phyloP scores from a whole-genome alignment of 306 rosid species.

The Pyrus betulifolia region DNA sequence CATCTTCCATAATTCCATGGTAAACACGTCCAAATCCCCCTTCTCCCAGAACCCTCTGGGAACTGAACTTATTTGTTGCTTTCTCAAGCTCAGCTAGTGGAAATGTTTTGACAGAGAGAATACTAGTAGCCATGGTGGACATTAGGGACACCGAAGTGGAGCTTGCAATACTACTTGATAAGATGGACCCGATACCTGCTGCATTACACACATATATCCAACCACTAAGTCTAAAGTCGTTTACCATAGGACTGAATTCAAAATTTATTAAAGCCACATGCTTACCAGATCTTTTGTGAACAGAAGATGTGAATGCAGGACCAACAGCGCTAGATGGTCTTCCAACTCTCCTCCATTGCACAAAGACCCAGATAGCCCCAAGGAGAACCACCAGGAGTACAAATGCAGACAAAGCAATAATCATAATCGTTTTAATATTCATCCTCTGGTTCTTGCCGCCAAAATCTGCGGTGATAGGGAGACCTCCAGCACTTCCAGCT shows the following conservation, averaged over 20 bases:
- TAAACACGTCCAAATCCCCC: constrained; percentile 98
- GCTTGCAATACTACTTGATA: constrained; percentile 73
- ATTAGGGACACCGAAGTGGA: constrained; percentile 66
- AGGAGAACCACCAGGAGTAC: constrained; percentile 54
- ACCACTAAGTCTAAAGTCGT: background rate
- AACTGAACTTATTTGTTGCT: constrained; percentile 74
- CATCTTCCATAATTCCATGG: constrained; percentile 70
- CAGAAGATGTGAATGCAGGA: constrained; percentile 44
- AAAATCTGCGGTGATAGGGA: constrained; percentile 58
- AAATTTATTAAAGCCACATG: constrained; percentile 1
- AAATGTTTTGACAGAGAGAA: constrained; percentile 74
- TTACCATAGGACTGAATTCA: background rate
- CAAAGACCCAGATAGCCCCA: constrained; percentile 48
- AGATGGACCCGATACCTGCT: constrained; percentile 71
- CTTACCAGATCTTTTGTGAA: constrained; percentile 77
- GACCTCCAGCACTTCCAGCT: constrained; percentile 28
- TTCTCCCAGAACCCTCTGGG: constrained; percentile 79
- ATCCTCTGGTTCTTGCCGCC: constrained; percentile 46
- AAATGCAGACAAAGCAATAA: constrained; percentile 66
- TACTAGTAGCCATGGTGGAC: constrained; percentile 63
- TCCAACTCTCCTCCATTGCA: constrained; percentile 66
- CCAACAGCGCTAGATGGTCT: constrained; percentile 64
- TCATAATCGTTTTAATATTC: constrained; percentile 49
- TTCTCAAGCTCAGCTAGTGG: constrained; percentile 72
- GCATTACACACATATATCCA: constrained; percentile 23